A percentile compares a stretch with the other conserved stretches of the same genome.
These are phyloP conservation scores for Arabis hirsuta DNA, from an alignment of 345 rosid species.

Conservation along the genomic window DNA sequence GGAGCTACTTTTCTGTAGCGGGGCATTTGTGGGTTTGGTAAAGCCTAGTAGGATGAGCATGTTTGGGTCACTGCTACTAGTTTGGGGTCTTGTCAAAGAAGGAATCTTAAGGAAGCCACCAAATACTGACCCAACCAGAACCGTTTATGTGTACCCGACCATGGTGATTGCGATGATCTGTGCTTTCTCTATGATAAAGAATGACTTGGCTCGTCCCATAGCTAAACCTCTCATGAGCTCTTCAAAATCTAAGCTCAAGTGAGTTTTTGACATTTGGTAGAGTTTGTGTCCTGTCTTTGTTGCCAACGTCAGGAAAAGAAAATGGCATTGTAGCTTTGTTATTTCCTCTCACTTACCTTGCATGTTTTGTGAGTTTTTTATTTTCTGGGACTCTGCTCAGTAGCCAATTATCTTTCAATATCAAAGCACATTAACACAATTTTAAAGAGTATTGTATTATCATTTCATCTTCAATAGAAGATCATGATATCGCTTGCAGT, in stretches of 20 bases:
- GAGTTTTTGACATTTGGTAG: conserved; percentile 32
- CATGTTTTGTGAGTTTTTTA: conserved; percentile 28
- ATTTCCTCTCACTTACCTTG: conserved; percentile 18
- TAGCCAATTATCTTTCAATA: too few species aligned
- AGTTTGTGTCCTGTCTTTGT: conserved; percentile 25
- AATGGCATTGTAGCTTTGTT: conserved; percentile 21
- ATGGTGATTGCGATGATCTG: conserved; percentile 77
- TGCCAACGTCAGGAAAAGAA: conserved; percentile 15
- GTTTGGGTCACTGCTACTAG: conserved; percentile 82
- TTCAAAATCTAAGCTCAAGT: conserved; percentile 79
- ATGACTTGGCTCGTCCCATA: conserved; percentile 65
- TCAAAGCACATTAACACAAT: too few species aligned
- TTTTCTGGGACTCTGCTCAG: conserved; percentile 19
- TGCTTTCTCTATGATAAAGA: conserved; percentile 83
- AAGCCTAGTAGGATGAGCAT: conserved; percentile 94
- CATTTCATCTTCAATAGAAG: too few species aligned
- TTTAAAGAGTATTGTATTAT: too few species aligned
- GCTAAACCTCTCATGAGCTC: conserved; percentile 82
- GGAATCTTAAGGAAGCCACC: conserved; percentile 81
- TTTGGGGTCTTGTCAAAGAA: conserved; percentile 96
- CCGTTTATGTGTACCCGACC: conserved; percentile 80
- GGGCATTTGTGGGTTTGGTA: conserved; percentile 76
- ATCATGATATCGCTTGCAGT: too few species aligned
- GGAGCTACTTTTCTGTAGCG: conserved; percentile 96
- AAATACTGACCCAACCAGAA: conserved; percentile 66